phyloP scores from a whole-genome alignment of 1,139 yeast genomes.

The Taiozyma sp. region DNA sequence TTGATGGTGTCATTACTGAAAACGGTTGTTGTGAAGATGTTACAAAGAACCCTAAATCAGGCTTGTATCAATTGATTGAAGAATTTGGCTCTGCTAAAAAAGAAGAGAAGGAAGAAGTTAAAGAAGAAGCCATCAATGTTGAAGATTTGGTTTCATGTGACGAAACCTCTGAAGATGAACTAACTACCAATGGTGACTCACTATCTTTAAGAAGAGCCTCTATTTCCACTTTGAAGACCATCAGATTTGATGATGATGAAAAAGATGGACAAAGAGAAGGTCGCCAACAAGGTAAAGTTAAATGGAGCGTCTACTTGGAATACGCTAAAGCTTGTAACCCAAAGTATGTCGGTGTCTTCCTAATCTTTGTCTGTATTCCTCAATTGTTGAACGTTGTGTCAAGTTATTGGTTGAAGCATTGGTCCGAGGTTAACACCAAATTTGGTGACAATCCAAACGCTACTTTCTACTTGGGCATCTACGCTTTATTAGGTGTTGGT shows the following conservation, averaged over 20 bases:
- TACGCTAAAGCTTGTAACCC: constrained; percentile 89
- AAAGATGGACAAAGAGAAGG: constrained; percentile 57
- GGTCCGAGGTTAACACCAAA: constrained; percentile 86
- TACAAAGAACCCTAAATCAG: constrained; percentile 43
- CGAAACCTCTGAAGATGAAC: constrained; percentile 13
- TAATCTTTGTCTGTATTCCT: constrained; percentile 45
- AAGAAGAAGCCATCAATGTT: constrained; percentile 30
- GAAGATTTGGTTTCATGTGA: constrained; percentile 26
- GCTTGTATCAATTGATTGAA: constrained; percentile 55
- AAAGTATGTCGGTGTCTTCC: constrained; percentile 52
- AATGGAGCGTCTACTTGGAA: constrained; percentile 77
- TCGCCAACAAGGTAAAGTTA: constrained; percentile 90
- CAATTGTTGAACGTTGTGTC: constrained; percentile 59
- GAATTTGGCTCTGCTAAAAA: constrained; percentile 66
- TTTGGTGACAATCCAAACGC: constrained; percentile 69
- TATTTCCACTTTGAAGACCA: constrained; percentile 46
- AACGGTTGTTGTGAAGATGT: constrained; percentile 66
- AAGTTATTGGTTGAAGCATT: constrained; percentile 90
- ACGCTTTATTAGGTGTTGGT: constrained; percentile 67
- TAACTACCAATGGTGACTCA: constrained; percentile 24
- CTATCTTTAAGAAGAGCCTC: constrained; percentile 66
- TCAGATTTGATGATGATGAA: constrained; percentile 37
- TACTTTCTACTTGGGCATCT: constrained; percentile 64
- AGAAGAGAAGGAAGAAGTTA: constrained; percentile 20
- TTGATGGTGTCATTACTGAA: constrained; percentile 74